A percentile compares a stretch with the other conserved stretches of the same genome.
Conservation (phyloP, 1,284 basidiomycete species). For the Gomphus bonarii region DNA sequence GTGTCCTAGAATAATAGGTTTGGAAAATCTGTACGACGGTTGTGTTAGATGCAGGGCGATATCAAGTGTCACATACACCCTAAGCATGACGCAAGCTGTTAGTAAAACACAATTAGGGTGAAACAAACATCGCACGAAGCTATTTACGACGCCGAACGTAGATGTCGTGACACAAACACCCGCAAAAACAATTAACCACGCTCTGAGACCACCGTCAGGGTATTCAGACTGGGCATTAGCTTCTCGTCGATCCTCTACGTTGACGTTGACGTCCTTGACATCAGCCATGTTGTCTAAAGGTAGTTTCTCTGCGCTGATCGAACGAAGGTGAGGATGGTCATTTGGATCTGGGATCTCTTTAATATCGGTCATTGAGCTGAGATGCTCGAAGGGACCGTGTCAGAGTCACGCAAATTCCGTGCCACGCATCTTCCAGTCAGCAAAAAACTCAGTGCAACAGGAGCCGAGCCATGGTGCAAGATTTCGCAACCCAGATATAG, state of each 20-base stretch:
- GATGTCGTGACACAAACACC: not conserved
- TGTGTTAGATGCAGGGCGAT: not conserved
- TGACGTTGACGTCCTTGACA: not conserved
- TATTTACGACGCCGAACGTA: conserved; percentile 13
- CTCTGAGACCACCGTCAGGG: conserved; percentile 42
- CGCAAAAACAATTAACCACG: conserved; percentile 29
- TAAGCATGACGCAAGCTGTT: not conserved
- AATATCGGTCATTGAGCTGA: not conserved
- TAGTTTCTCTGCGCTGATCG: not conserved
- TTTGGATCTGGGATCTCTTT: not conserved
- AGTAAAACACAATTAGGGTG: not conserved
- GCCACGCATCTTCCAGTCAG: not conserved
- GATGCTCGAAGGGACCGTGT: not conserved
- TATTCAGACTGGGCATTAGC: conserved; percentile 15
- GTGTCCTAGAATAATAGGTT: conserved; percentile 36
- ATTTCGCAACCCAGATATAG: too few relatives aligned
- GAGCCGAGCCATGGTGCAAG: too few relatives aligned
- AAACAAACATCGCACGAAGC: not conserved
- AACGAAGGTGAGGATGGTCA: not conserved
- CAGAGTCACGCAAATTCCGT: not conserved
- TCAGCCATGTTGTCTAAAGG: not conserved
- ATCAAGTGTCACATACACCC: not conserved
- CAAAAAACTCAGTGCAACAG: not conserved
- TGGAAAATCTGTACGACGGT: conserved; percentile 36
- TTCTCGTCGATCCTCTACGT: not conserved